These are phyloP conservation scores for Ophiostoma pallidulum DNA, from an alignment of 2,329 filamentous ascomycete species.

Conservation along the genomic window DNA sequence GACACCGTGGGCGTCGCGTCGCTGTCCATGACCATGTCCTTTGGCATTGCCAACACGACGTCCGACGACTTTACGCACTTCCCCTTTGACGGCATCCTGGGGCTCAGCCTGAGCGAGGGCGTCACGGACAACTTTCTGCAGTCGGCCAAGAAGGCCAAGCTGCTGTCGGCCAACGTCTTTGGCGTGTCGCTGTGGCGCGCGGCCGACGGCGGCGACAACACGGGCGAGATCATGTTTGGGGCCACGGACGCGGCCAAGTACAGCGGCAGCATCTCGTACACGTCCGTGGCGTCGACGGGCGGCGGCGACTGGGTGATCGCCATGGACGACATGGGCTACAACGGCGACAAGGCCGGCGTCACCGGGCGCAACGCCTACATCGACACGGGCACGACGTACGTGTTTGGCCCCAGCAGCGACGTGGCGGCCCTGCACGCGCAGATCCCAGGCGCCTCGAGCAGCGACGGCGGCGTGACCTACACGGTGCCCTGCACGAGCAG, in stretches of 20 bases:
- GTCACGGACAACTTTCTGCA: constrained; percentile 59
- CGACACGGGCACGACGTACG: constrained; percentile 75
- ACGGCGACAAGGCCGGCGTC: constrained; percentile 48
- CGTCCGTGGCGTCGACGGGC: constrained; percentile 37
- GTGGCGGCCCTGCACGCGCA: constrained; percentile 57
- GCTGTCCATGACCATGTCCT: constrained; percentile 52
- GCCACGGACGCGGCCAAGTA: constrained; percentile 57
- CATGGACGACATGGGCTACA: constrained; percentile 55
- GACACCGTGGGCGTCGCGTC: constrained; percentile 61
- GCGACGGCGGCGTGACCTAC: constrained; percentile 50
- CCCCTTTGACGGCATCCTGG: constrained; percentile 81
- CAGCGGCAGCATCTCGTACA: constrained; percentile 60
- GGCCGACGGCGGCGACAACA: constrained; percentile 54
- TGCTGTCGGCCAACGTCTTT: constrained; percentile 56
- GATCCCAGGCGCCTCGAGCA: constrained; percentile 51
- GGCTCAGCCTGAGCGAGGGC: constrained; percentile 56
- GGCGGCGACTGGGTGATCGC: constrained; percentile 63
- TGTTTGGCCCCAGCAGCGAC: constrained; percentile 60
- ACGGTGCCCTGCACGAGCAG: constrained; percentile 63
- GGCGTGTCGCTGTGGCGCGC: constrained; percentile 61
- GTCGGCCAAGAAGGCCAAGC: constrained; percentile 44
- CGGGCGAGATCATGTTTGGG: constrained; percentile 73
- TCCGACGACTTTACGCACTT: constrained; percentile 68
- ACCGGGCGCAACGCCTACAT: constrained; percentile 57
- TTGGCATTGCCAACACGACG: constrained; percentile 64